Conservation (phyloP, 305 asterid species). For the Euphrasia arctica region DNA sequence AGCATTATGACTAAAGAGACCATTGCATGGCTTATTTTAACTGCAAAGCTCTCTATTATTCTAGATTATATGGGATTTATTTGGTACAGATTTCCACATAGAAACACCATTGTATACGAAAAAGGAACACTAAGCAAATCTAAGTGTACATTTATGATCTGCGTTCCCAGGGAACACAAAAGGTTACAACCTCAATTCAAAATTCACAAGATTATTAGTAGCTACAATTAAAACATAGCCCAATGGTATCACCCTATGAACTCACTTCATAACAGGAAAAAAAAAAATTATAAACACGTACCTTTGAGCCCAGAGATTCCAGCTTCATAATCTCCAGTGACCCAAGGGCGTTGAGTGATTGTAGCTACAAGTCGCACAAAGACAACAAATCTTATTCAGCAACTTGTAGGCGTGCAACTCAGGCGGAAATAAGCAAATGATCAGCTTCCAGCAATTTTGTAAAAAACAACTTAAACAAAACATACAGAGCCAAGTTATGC, state of each 20-base stretch:
- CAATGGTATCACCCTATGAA: conserved; percentile 14
- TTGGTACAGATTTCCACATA: too few species aligned
- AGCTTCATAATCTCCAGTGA: conserved; percentile 47
- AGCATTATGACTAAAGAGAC: too few species aligned
- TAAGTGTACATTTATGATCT: background rate
- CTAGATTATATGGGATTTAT: too few species aligned
- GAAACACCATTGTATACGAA: background rate
- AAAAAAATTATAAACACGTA: conserved; percentile 30
- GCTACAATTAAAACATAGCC: conserved; percentile 3
- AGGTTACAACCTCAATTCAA: background rate
- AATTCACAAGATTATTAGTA: conserved; percentile 10
- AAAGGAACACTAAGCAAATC: background rate
- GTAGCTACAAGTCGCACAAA: conserved; percentile 56
- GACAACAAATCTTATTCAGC: conserved; percentile 21
- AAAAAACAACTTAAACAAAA: too few species aligned
- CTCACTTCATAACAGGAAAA: conserved; percentile 5
- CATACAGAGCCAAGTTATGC: too few species aligned
- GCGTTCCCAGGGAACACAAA: background rate
- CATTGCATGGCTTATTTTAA: too few species aligned
- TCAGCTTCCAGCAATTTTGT: too few species aligned
- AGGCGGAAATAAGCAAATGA: too few species aligned
- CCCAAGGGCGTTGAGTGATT: conserved; percentile 72
- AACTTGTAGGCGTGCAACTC: conserved; percentile 2
- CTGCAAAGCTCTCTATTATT: too few species aligned
- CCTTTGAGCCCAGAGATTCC: conserved; percentile 48